phyloP scores from a whole-genome alignment of 2,329 filamentous ascomycete species.

The Orbilia oligospora region DNA sequence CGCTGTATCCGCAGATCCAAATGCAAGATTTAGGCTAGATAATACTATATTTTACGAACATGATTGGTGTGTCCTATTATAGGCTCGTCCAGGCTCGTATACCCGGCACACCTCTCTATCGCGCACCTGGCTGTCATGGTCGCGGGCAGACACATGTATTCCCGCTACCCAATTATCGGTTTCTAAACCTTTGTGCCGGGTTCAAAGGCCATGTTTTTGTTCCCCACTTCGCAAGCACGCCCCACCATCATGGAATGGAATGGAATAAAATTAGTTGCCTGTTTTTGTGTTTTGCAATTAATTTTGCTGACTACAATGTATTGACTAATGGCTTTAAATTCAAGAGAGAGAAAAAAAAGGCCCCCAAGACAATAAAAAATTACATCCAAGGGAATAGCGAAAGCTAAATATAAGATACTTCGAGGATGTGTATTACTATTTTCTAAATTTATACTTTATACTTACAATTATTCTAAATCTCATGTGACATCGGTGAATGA shows the following conservation, averaged over 20 bases:
- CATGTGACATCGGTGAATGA: neutral
- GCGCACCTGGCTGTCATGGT: slow-evolving; percentile 1
- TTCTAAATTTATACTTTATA: slow-evolving; percentile 16
- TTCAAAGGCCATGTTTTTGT: slow-evolving; percentile 23
- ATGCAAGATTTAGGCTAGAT: slow-evolving; percentile 58
- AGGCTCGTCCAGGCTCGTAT: slow-evolving; percentile 51
- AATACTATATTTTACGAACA: slow-evolving; percentile 22
- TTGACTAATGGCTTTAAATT: neutral
- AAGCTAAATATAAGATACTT: neutral
- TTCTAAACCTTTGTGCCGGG: slow-evolving; percentile 24
- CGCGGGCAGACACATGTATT: slow-evolving; percentile 36
- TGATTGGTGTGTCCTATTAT: slow-evolving; percentile 45
- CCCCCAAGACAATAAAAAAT: neutral
- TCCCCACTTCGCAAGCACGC: neutral
- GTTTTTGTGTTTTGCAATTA: neutral
- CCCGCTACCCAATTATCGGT: slow-evolving; percentile 21
- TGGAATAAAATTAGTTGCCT: neutral
- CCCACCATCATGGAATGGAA: neutral
- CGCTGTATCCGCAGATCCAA: slow-evolving; percentile 40
- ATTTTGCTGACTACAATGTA: slow-evolving; percentile 5
- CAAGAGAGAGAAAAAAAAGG: no score
- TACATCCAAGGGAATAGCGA: neutral
- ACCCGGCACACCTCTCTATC: slow-evolving; percentile 41
- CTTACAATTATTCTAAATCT: slow-evolving; percentile 7
- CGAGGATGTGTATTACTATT: neutral